Percentiles rank a stretch among this genome's conserved stretches.
Conservation (phyloP, 73 alveolate species). For the Paramecium pentaurelia region DNA sequence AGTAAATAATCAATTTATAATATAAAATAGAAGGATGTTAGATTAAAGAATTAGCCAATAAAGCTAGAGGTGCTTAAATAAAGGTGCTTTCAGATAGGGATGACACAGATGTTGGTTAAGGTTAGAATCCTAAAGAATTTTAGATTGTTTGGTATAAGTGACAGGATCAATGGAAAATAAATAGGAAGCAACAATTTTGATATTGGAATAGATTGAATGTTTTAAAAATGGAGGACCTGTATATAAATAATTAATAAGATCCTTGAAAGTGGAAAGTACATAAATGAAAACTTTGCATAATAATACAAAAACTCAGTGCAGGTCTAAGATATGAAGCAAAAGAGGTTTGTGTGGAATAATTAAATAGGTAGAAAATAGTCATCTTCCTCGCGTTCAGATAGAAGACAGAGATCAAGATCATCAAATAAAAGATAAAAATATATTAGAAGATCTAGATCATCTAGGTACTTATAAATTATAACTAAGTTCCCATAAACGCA, state of each 20-base stretch:
- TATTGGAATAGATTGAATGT: conserved; percentile 48
- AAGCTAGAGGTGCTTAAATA: conserved; percentile 54
- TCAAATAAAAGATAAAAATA: neutral
- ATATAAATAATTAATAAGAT: neutral
- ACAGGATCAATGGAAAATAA: conserved; percentile 34
- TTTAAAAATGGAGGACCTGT: conserved; percentile 61
- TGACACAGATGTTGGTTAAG: conserved; percentile 13
- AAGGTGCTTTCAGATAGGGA: conserved; percentile 53
- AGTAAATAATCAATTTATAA: neutral
- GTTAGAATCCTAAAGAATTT: neutral
- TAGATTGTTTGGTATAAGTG: conserved; percentile 52
- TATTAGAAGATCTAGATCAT: neutral
- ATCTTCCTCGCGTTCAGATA: conserved; percentile 7
- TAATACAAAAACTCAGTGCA: conserved; percentile 52
- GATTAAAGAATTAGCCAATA: conserved; percentile 51
- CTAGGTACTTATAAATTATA: neutral
- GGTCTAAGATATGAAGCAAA: neutral
- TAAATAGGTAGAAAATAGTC: neutral
- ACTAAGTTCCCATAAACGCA: neutral
- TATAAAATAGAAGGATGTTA: conserved; percentile 48
- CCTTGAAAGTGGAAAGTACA: conserved; percentile 58
- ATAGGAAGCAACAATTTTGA: conserved; percentile 51
- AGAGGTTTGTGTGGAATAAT: neutral
- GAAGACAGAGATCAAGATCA: conserved; percentile 7
- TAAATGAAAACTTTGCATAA: conserved; percentile 57